phyloP scores from a whole-genome alignment of 495 filamentous ascomycete genomes.

The Chaetomidium leptoderma region DNA sequence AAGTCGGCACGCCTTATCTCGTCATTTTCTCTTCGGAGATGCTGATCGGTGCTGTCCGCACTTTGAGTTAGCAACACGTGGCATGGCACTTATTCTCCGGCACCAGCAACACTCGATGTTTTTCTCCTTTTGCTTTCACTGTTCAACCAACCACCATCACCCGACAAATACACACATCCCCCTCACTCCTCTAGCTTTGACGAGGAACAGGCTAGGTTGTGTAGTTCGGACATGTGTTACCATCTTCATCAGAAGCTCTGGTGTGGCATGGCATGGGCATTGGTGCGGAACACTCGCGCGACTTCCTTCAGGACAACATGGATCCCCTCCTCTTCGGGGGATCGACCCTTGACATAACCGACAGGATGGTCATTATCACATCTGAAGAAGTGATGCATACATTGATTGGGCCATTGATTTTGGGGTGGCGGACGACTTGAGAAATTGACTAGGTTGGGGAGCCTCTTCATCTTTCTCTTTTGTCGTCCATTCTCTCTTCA shows the following conservation, averaged over 20 bases:
- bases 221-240: neutral
- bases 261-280: neutral
- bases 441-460: neutral
- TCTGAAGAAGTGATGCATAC: neutral
- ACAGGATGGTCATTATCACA: too few relatives aligned
- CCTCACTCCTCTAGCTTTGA: constrained; percentile 1
- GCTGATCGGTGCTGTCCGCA: too few relatives aligned
- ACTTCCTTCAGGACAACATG: too few relatives aligned
- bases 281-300: too few relatives aligned
- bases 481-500: neutral
- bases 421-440: neutral
- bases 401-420: neutral
- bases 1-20: neutral
- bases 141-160: neutral
- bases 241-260: too few relatives aligned
- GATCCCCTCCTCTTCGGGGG: too few relatives aligned
- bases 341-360: too few relatives aligned
- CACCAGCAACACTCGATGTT: neutral
- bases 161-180: neutral
- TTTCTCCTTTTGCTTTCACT: neutral
- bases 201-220: neutral
- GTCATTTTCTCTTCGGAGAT: too few relatives aligned
- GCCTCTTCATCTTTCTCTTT: neutral
- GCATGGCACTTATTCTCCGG: constrained; percentile 1
- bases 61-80: too few relatives aligned